phyloP scores from a whole-genome alignment of 2,329 filamentous ascomycete genomes.

The Pseudonectria foliicola region DNA sequence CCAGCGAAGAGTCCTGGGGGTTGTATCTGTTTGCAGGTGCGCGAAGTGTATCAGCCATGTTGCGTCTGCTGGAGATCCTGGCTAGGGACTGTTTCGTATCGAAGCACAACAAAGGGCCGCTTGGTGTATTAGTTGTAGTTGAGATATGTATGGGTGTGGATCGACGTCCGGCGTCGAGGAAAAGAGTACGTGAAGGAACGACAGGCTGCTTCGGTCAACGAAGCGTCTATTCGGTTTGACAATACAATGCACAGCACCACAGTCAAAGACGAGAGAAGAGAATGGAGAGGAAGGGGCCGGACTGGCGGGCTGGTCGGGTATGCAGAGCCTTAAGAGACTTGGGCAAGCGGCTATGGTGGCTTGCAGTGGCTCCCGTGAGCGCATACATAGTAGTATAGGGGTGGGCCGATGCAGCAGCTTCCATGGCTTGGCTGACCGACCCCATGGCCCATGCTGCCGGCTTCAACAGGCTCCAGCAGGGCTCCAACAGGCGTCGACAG shows the following conservation, averaged over 20 bases:
- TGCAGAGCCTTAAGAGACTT: slow-evolving; percentile 22
- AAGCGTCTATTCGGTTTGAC: slow-evolving; percentile 28
- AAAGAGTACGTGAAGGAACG: slow-evolving; percentile 22
- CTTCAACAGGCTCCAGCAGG: slow-evolving; percentile 5
- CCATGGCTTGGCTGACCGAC: too few species aligned
- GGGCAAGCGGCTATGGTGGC: slow-evolving; percentile 16
- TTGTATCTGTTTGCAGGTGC: slow-evolving; percentile 28
- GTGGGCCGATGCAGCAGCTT: slow-evolving; percentile 19
- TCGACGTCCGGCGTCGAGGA: slow-evolving; percentile 33
- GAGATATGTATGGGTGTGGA: slow-evolving; percentile 10
- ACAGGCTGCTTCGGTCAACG: slow-evolving; percentile 40
- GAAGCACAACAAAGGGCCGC: slow-evolving; percentile 10
- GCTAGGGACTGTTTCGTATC: not conserved
- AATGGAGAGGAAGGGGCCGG: slow-evolving; percentile 25
- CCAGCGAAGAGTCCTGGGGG: slow-evolving; percentile 48
- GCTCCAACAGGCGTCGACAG: too few species aligned
- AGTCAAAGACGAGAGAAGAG: slow-evolving; percentile 27
- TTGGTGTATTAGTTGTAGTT: slow-evolving; percentile 16
- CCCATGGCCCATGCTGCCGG: slow-evolving; percentile 8
- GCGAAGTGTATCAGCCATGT: slow-evolving; percentile 38
- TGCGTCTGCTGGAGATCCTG: slow-evolving; percentile 20
- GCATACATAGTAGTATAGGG: slow-evolving; percentile 5
- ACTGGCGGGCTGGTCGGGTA: slow-evolving; percentile 20
- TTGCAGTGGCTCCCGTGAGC: slow-evolving; percentile 17
- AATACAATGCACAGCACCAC: slow-evolving; percentile 18